Base-by-base conservation (phyloP, 2,329 filamentous ascomycete species). In the Allantophomopsis lycopodina region DNA sequence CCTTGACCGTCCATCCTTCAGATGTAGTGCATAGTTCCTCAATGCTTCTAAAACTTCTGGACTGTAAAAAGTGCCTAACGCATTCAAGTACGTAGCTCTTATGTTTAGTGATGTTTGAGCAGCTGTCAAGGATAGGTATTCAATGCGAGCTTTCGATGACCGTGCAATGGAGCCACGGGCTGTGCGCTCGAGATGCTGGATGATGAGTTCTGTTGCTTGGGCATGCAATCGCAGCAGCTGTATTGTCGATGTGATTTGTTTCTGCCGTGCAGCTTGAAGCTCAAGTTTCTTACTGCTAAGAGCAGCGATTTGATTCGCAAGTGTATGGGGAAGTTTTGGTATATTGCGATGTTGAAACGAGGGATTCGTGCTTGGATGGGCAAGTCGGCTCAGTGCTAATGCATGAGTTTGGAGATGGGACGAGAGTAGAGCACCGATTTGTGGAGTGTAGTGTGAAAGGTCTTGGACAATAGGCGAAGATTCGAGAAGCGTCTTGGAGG, bases 261-360 rank as follows among this genome's bases (percentile, higher is more conserved):
- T 47, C 4, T 44, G 45, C 23, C 64, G 66, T 12, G 62, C 52
- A 7, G 44, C 50, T 0, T 54, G 44, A 1, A 60, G 53, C 40
- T 65, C 57, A 14, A 50, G 33, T 23, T 65, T 68, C 16, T 62
- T 59, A 2, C 61, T 64, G 2, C 62, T 62, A 3, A 71, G 43
- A 2, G 36, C 30, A 3, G 30, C 2, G 30, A 50, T 52, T 1
- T 73, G 61, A 2, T 57, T 42, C 4, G 55, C 45, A 14, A 66
- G 54, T 17, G 62, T 55, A 1, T 55, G 45, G 0, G 67, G 58
- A 2, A 80, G 59, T 14, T 61, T 57, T 1, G 71, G 60, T 37
- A 79, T 67, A 17, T 62, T 55, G 15, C 74, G 71, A 57, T 78
- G 74, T n/a, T 77, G 58, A 48, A 72, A 63, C 23, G 69, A 69